Evolutionary conservation across 2,329 filamentous ascomycete genomes (phyloP).

Genomic region (Calonectria naviculata): DNA sequence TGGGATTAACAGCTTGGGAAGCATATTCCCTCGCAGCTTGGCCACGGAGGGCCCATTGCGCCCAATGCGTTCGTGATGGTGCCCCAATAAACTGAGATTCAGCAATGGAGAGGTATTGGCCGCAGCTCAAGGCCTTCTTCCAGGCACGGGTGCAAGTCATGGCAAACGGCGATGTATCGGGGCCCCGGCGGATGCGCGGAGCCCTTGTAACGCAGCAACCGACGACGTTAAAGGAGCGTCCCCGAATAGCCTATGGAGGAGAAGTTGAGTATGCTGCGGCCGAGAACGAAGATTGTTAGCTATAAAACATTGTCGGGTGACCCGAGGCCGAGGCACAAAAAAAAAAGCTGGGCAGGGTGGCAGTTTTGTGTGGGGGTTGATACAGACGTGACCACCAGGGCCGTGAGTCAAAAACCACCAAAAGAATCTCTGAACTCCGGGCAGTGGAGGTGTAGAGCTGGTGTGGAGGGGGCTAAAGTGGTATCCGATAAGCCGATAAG

Average conservation of each 20-base stretch:
- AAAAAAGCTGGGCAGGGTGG: not conserved
- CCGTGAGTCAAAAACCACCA: slow-evolving; percentile 27
- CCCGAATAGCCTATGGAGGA: slow-evolving; percentile 32
- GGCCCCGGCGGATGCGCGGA: slow-evolving; percentile 7
- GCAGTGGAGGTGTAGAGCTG: slow-evolving; percentile 22
- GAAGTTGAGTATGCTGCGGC: slow-evolving; percentile 29
- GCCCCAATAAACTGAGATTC: slow-evolving; percentile 6
- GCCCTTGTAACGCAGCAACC: slow-evolving; percentile 4
- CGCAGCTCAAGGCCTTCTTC: slow-evolving; percentile 50
- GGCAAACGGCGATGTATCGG: slow-evolving; percentile 30
- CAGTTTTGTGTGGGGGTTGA: slow-evolving; percentile 16
- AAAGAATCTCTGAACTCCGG: slow-evolving; percentile 20
- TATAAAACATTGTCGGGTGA: slow-evolving; percentile 33
- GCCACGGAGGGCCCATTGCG: slow-evolving; percentile 17
- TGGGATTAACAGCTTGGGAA: slow-evolving; percentile 24
- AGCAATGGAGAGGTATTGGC: slow-evolving; percentile 30
- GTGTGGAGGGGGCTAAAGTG: slow-evolving; percentile 16
- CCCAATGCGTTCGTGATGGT: slow-evolving; percentile 9
- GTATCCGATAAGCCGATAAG: slow-evolving; percentile 34
- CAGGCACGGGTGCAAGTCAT: slow-evolving; percentile 55
- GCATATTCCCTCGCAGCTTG: slow-evolving; percentile 17
- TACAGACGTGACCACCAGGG: slow-evolving; percentile 13
- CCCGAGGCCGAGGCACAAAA: not conserved
- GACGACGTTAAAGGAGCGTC: slow-evolving; percentile 4
- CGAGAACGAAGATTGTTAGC: slow-evolving; percentile 32